A percentile compares a stretch with the other conserved stretches of the same genome.
These are phyloP conservation scores for Aspergillus sp. DNA, from an alignment of 2,329 filamentous ascomycete genomes.

Conservation along the genomic window DNA sequence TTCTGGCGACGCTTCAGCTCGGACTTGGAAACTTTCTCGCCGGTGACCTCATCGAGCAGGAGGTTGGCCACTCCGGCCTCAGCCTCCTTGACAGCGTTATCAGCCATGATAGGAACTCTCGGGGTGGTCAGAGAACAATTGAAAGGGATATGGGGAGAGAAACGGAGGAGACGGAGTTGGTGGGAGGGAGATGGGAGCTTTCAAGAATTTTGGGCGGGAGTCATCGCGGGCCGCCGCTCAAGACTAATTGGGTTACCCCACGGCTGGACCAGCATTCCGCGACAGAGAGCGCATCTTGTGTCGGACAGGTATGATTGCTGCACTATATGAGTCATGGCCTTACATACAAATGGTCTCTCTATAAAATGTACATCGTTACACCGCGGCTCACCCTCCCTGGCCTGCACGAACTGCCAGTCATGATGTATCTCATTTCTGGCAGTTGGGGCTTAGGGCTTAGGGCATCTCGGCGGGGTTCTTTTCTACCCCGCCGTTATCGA, in stretches of 20 bases:
- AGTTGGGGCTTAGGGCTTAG: constrained; percentile 35
- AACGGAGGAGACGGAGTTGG: constrained; percentile 10
- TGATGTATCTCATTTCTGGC: neutral
- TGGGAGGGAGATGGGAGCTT: constrained; percentile 17
- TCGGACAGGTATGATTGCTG: no score
- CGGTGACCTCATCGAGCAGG: constrained; percentile 87
- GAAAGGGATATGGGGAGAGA: constrained; percentile 8
- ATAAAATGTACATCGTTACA: neutral
- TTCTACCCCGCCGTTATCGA: constrained; percentile 23
- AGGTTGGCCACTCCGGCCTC: constrained; percentile 64
- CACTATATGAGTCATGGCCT: neutral
- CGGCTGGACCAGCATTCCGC: neutral
- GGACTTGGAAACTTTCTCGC: constrained; percentile 80
- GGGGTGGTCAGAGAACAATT: constrained; percentile 3
- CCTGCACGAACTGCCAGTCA: neutral
- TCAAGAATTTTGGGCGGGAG: constrained; percentile 36
- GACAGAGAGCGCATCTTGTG: neutral
- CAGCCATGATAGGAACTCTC: constrained; percentile 34
- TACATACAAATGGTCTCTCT: neutral
- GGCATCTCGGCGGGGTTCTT: constrained; percentile 28
- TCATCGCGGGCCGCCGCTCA: constrained; percentile 19
- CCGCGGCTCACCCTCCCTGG: neutral
- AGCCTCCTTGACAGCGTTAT: constrained; percentile 45
- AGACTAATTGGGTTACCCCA: constrained; percentile 22
- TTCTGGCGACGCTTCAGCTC: constrained; percentile 96